Conservation (phyloP, 208 protist species). For the Porcisia hertigi region DNA sequence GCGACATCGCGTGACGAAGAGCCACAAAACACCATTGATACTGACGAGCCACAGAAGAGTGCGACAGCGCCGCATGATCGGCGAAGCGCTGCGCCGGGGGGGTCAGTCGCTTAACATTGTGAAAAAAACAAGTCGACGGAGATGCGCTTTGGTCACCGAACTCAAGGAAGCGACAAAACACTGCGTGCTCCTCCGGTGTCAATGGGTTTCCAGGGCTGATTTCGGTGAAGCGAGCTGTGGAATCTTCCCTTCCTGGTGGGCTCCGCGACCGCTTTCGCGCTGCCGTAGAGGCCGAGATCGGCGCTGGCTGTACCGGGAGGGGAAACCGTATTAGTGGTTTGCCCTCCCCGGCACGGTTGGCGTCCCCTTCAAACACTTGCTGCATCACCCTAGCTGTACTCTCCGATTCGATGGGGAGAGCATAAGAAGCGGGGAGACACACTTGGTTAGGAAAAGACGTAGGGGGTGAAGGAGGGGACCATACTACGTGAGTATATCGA, state of each 20-base stretch:
- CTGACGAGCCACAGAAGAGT: background rate
- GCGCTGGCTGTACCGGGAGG: background rate
- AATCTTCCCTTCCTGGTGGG: background rate
- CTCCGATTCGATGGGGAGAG: background rate
- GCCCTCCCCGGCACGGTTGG: background rate
- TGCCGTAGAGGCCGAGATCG: background rate
- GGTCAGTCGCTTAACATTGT: background rate
- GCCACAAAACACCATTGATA: conserved; percentile 24
- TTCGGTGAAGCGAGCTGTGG: background rate
- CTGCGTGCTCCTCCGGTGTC: conserved; percentile 7
- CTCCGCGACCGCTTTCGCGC: conserved; percentile 17
- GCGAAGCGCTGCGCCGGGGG: conserved; percentile 12
- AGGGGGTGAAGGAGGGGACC: background rate
- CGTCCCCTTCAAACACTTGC: conserved; percentile 21
- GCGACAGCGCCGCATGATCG: background rate
- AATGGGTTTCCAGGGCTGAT: background rate
- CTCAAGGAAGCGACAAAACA: conserved; percentile 25
- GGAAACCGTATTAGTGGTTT: conserved; percentile 26
- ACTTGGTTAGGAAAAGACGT: background rate
- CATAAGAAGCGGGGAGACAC: background rate
- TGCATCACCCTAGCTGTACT: conserved; percentile 8
- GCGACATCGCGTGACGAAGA: conserved; percentile 47
- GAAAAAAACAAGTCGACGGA: conserved; percentile 4
- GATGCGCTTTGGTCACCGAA: conserved; percentile 20
- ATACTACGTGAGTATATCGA: background rate